phyloP scores from a whole-genome alignment of 140 eudicot genomes.

The Senecio squalidus region DNA sequence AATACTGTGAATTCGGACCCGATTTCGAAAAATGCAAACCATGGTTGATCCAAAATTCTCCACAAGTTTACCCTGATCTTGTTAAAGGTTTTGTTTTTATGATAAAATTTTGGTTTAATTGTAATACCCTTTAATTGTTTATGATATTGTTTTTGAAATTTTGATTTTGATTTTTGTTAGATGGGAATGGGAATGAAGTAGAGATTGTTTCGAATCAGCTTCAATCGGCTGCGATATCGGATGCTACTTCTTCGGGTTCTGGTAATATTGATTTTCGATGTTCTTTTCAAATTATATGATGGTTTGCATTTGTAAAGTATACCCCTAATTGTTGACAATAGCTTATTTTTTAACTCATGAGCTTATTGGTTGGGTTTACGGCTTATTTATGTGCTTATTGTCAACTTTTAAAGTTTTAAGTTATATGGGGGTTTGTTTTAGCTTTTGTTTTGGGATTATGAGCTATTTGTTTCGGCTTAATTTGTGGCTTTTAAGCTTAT shows the following conservation, averaged over 20 bases:
- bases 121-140: neutral
- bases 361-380: no score
- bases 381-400: neutral
- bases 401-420: neutral
- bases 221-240: conserved; percentile 52
- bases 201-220: conserved; percentile 58
- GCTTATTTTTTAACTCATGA: no score
- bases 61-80: conserved; percentile 63
- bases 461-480: no score
- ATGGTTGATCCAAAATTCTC: conserved; percentile 73
- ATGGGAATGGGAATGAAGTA: conserved; percentile 40
- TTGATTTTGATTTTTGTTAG: conserved; percentile 8
- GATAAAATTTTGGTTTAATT: neutral
- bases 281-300: no score
- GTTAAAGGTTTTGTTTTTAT: conserved; percentile 24
- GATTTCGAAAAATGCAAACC: conserved; percentile 90
- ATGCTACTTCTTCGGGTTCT: conserved; percentile 24
- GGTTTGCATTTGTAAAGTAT: no score
- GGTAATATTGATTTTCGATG: neutral
- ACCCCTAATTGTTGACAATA: no score
- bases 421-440: no score
- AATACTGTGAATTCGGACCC: conserved; percentile 89
- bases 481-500: no score
- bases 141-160: neutral
- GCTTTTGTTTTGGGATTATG: no score